phyloP scores from a whole-genome alignment of 2,329 filamentous ascomycete species.

The Fusarium cicatricum region DNA sequence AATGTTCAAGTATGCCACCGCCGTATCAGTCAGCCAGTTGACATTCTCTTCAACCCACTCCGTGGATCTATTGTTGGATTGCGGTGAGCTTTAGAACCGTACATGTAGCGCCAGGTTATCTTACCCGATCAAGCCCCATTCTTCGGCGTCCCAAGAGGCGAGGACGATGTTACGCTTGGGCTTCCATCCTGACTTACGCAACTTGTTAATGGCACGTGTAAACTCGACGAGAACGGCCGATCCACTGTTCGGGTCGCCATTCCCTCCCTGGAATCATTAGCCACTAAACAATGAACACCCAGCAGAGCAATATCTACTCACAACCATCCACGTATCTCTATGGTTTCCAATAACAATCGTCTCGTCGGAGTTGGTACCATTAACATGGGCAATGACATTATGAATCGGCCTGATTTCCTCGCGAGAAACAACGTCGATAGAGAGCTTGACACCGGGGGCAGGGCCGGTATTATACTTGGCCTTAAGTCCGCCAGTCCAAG shows the following conservation, averaged over 20 bases:
- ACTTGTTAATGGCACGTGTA: constrained; percentile 73
- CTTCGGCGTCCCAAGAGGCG: constrained; percentile 75
- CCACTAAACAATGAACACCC: neutral
- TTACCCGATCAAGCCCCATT: constrained; percentile 75
- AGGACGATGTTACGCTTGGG: constrained; percentile 78
- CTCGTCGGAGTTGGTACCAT: constrained; percentile 78
- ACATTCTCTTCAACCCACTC: constrained; percentile 89
- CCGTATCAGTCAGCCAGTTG: constrained; percentile 75
- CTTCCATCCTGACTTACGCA: constrained; percentile 79
- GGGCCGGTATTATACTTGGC: constrained; percentile 55
- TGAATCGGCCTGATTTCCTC: constrained; percentile 75
- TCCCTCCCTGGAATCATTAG: constrained; percentile 64
- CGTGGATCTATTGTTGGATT: constrained; percentile 61
- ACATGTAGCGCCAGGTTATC: neutral
- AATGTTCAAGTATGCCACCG: constrained; percentile 82
- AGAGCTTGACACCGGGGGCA: constrained; percentile 66
- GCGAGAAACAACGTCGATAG: constrained; percentile 73
- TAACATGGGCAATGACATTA: constrained; percentile 83
- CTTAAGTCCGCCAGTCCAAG: constrained; percentile 64
- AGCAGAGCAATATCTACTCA: constrained; percentile 15
- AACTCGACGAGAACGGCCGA: constrained; percentile 81
- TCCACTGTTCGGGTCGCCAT: constrained; percentile 84
- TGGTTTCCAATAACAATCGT: constrained; percentile 81
- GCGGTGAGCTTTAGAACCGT: too few species aligned
- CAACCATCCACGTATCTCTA: constrained; percentile 61